These are phyloP conservation scores for Penicillium lagena DNA, from an alignment of 495 filamentous ascomycete genomes.

Conservation along the genomic window DNA sequence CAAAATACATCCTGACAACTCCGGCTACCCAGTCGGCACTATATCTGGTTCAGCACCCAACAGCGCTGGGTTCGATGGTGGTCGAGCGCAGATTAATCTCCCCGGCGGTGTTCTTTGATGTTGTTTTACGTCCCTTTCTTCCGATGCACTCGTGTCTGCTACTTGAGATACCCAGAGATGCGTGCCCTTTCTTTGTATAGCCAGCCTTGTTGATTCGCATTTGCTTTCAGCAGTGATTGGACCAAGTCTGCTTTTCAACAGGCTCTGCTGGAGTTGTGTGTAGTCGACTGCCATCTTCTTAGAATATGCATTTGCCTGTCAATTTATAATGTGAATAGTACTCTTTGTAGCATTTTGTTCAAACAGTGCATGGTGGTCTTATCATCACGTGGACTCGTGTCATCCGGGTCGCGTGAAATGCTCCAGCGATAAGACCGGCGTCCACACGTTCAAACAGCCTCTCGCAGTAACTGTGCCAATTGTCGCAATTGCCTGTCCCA, in stretches of 20 bases:
- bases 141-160: slow-evolving; percentile 14
- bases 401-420: slow-evolving; percentile 13
- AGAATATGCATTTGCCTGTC: neutral
- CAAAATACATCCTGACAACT: slow-evolving; percentile 39
- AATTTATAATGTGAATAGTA: no score
- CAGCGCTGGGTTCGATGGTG: slow-evolving; percentile 35
- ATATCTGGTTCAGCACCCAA: slow-evolving; percentile 27
- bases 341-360: no score
- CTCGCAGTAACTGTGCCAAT: no score
- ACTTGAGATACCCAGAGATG: slow-evolving; percentile 26
- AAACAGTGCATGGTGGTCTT: slow-evolving; percentile 1
- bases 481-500: neutral
- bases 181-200: slow-evolving; percentile 11
- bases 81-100: slow-evolving; percentile 34
- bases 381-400: slow-evolving; percentile 34
- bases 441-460: neutral
- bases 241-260: neutral
- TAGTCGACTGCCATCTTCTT: neutral
- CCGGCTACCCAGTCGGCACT: slow-evolving; percentile 9
- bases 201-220: slow-evolving; percentile 11
- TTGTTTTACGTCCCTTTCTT: neutral
- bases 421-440: slow-evolving; percentile 7
- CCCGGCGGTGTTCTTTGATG: slow-evolving; percentile 39
- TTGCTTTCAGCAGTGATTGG: slow-evolving; percentile 1
- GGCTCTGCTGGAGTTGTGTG: neutral